Conservation (phyloP, 2,329 filamentous ascomycete genomes). For the Pochonia chlamydosporia region DNA sequence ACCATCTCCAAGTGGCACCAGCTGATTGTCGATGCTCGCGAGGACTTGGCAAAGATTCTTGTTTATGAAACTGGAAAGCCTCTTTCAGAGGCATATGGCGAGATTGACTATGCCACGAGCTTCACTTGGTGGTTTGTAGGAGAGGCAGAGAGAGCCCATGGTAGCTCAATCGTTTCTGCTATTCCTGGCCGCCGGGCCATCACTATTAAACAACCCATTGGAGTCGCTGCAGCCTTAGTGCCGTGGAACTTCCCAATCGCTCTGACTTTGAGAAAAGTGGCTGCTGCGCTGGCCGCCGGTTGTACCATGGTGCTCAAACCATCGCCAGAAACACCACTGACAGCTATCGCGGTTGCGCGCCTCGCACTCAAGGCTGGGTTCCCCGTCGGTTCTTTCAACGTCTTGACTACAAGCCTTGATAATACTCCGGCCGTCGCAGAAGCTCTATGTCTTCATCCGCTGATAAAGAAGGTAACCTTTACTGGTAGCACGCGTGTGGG, state of each 20-base stretch:
- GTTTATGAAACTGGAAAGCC: conserved; percentile 52
- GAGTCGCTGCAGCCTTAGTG: conserved; percentile 27
- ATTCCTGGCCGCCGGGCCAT: conserved; percentile 59
- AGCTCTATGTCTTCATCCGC: conserved; percentile 38
- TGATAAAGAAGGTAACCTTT: conserved; percentile 64
- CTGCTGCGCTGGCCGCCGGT: conserved; percentile 60
- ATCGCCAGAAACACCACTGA: conserved; percentile 69
- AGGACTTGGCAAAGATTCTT: conserved; percentile 33
- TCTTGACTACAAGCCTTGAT: conserved; percentile 37
- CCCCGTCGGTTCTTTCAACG: conserved; percentile 62
- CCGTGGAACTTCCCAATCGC: conserved; percentile 56
- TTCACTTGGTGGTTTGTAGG: conserved; percentile 54
- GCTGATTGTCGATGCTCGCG: conserved; percentile 27
- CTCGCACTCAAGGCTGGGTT: conserved; percentile 68
- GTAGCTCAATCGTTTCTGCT: conserved; percentile 53
- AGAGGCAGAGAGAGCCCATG: conserved; percentile 46
- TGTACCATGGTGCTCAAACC: conserved; percentile 73
- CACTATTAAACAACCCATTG: conserved; percentile 54
- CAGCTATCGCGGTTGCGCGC: conserved; percentile 61
- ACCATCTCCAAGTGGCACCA: conserved; percentile 30
- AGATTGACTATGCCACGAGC: conserved; percentile 48
- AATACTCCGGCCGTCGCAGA: conserved; percentile 40
- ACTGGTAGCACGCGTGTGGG: conserved; percentile 69
- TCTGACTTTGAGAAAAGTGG: conserved; percentile 41
- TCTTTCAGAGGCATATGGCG: conserved; percentile 44